These are phyloP conservation scores for Discostella stelligeroides DNA, from an alignment of 108 stramenopile species.

Conservation along the genomic window DNA sequence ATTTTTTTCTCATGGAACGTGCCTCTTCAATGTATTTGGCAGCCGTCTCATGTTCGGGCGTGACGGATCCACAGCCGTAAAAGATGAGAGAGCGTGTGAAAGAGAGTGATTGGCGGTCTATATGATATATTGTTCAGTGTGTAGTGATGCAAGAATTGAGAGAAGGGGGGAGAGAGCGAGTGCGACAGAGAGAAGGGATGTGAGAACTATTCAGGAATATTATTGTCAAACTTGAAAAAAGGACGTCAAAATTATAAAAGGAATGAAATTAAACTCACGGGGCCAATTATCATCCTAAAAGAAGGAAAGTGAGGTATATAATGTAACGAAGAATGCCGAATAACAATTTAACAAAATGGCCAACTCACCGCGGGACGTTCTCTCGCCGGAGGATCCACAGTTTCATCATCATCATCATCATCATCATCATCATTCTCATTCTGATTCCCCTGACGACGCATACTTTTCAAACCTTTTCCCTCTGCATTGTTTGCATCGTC, in stretches of 20 bases:
- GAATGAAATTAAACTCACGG: not conserved
- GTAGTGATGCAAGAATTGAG: too few species aligned
- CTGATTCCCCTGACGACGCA: not conserved
- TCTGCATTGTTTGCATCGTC: not conserved
- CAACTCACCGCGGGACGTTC: constrained; percentile 67
- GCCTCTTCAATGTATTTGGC: constrained; percentile 70
- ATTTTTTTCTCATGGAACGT: constrained; percentile 74
- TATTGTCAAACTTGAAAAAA: too few species aligned
- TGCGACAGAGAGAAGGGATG: not conserved
- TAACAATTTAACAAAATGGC: not conserved
- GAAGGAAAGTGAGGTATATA: not conserved
- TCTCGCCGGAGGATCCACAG: constrained; percentile 76
- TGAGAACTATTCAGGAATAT: not conserved
- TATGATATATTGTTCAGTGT: too few species aligned
- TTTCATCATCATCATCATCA: constrained; percentile 5
- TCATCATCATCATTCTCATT: not conserved
- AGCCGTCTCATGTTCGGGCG: constrained; percentile 77
- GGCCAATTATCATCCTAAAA: constrained; percentile 50
- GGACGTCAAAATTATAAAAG: not conserved
- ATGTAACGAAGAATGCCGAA: not conserved
- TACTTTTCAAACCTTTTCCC: not conserved
- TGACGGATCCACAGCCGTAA: constrained; percentile 84
- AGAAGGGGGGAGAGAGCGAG: not conserved
- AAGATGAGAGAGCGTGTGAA: constrained; percentile 89
- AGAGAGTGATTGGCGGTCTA: constrained; percentile 68